Conservation (phyloP, 164 flowering plant genomes). For the Stephania yunnanensis region DNA sequence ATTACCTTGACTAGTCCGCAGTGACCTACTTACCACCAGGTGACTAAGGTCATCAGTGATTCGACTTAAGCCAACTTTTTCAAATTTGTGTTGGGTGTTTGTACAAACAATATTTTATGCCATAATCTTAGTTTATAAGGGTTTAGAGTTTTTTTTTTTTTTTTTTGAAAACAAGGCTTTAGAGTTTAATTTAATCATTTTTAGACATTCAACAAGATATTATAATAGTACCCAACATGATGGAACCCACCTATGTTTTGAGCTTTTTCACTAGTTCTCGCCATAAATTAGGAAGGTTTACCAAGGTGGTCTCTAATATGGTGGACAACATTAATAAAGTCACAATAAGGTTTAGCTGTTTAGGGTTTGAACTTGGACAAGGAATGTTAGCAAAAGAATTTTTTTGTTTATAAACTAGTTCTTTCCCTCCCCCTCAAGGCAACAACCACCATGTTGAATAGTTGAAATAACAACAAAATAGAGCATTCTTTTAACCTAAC, state of each 20-base stretch:
- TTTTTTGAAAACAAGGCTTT: neutral
- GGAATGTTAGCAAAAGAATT: neutral
- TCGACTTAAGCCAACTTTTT: no score
- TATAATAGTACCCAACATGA: neutral
- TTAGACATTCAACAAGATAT: neutral
- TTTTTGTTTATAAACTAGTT: no score
- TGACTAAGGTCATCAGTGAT: no score
- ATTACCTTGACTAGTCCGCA: no score
- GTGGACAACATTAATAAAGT: neutral
- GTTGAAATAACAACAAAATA: neutral
- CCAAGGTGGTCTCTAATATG: no score
- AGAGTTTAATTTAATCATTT: neutral
- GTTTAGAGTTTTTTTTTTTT: no score
- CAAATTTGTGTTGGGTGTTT: neutral
- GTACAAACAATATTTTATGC: neutral
- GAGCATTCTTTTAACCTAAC: neutral
- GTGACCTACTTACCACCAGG: no score
- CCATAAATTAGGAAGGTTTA: no score
- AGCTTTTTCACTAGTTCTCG: no score
- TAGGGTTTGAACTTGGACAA: neutral
- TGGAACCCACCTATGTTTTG: no score
- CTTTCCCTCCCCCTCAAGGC: neutral
- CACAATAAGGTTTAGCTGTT: neutral
- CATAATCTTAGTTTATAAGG: neutral
- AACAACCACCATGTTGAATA: neutral